Conservation (phyloP, 805 yeast species). For the Henningerozyma blattae region DNA sequence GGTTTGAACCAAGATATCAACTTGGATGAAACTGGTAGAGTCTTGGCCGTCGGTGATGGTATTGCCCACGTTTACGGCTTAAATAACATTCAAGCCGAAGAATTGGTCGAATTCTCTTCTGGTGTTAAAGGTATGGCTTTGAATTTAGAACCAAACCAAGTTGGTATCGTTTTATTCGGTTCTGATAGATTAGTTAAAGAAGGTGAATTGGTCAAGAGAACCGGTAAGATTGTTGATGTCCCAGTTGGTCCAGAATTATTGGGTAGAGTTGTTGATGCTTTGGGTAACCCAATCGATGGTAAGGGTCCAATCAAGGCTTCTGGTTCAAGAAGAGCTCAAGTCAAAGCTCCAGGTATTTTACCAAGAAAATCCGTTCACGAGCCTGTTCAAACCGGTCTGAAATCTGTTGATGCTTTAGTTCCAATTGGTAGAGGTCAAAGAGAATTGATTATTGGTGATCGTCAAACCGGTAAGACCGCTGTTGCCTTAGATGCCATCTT, state of each 20-base stretch:
- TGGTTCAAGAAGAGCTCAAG: constrained; percentile 88
- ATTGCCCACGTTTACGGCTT: constrained; percentile 99
- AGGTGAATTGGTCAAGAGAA: constrained; percentile 99
- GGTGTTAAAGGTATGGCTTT: constrained; percentile 99
- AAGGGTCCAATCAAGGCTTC: constrained; percentile 93
- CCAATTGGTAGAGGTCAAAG: constrained; percentile 99
- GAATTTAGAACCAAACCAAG: constrained; percentile 99
- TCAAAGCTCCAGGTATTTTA: constrained; percentile 99
- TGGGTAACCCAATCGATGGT: constrained; percentile 99
- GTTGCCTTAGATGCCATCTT: constrained; percentile 97
- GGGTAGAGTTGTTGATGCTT: constrained; percentile 99
- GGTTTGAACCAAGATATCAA: constrained; percentile 96
- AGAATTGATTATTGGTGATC: constrained; percentile 99
- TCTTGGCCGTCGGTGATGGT: constrained; percentile 99
- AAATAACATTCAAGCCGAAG: constrained; percentile 99
- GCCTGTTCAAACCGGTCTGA: constrained; percentile 99
- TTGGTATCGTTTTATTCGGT: constrained; percentile 99
- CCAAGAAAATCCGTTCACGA: constrained; percentile 98
- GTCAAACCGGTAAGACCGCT: constrained; percentile 99
- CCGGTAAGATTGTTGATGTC: constrained; percentile 98
- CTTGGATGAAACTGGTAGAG: constrained; percentile 99
- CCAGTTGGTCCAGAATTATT: constrained; percentile 97
- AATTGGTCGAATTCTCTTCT: constrained; percentile 96
- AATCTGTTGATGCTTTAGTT: constrained; percentile 97
- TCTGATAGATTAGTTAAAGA: constrained; percentile 97